Base-by-base conservation (phyloP, 169 alveolate species). In the Ichthyophthirius multifiliis region DNA sequence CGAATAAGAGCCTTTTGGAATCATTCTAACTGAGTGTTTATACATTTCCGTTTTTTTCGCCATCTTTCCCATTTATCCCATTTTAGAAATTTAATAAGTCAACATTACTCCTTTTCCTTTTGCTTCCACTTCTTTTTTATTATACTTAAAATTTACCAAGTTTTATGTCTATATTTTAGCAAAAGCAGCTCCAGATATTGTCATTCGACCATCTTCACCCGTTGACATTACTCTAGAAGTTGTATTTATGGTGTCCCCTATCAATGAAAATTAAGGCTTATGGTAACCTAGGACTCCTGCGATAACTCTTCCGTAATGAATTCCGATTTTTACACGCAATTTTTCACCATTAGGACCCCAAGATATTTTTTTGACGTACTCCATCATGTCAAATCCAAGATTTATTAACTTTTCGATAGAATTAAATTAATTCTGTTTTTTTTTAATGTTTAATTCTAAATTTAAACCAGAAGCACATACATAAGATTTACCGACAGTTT, bases 401-500 rank as follows among this genome's bases (percentile, higher is more conserved):
- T 62, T 31, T 3, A 78, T 78, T 5, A 78, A 34, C 65, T 67
- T 78, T 63, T 67, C 43, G 0, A 78, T 73, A 2, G 84, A 78
- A 43, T 78, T 78, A 16, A 45, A 16, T n/a, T 34, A 34, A 55
- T 55, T 55, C 9, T 34, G 43, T 55, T 55, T 82, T 81, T 92
- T 94, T 27, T 39, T 55, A 6, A n/a, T 55, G 18, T 55, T 55
- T 55, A 27, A 55, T 55, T 55, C 71, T 55, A 13, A 91, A 83
- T 16, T 90, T 27, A 93, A 81, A 12, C 96, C 98, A 27, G 95
- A 96, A 20, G 95, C 93, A 18, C 95, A 94, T 93, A 94, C 86
- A 77, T 92, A 94, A 5, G 96, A 89, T 62, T 92, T 91, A 3
- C 98, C 98, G 4, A 94, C 98, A 0, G 98, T 94, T 84, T 94